Conservation (phyloP, 1,284 basidiomycete species). For the Cutaneotrichosporon mucoides region DNA sequence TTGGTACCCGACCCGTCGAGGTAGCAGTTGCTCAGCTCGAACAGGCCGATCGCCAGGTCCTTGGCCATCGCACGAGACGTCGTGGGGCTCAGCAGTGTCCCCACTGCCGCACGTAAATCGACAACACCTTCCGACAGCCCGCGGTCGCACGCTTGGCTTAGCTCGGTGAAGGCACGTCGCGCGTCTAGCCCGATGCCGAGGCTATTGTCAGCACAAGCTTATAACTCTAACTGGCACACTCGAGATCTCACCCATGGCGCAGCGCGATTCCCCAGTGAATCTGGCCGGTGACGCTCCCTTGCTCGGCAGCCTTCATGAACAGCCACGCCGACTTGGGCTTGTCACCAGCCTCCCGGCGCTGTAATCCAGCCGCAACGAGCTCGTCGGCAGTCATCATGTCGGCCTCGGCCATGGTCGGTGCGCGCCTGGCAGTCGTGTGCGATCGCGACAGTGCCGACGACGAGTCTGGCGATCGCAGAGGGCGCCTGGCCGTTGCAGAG, state of each 20-base stretch:
- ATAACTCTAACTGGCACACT: neutral
- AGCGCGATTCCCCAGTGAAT: constrained; percentile 46
- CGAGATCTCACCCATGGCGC: constrained; percentile 33
- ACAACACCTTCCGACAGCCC: constrained; percentile 27
- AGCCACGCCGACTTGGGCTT: constrained; percentile 42
- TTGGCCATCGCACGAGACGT: constrained; percentile 36
- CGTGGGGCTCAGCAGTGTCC: constrained; percentile 26
- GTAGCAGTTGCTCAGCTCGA: constrained; percentile 46
- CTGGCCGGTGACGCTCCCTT: constrained; percentile 39
- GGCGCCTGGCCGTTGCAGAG: neutral
- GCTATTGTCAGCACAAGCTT: constrained; percentile 1
- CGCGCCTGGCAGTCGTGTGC: neutral
- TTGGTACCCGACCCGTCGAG: constrained; percentile 45
- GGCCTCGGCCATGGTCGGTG: neutral
- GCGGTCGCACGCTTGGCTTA: constrained; percentile 41
- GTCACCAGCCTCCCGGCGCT: constrained; percentile 38
- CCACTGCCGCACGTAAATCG: constrained; percentile 29
- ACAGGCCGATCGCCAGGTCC: constrained; percentile 42
- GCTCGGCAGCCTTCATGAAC: constrained; percentile 46
- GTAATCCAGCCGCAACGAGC: constrained; percentile 32
- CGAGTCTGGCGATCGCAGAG: neutral
- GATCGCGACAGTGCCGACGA: neutral
- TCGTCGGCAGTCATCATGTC: constrained; percentile 14
- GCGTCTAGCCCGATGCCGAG: constrained; percentile 43
- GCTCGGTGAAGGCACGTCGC: constrained; percentile 37